Conservation (phyloP, 2,329 filamentous ascomycete genomes). For the Epichloe glyceriae region DNA sequence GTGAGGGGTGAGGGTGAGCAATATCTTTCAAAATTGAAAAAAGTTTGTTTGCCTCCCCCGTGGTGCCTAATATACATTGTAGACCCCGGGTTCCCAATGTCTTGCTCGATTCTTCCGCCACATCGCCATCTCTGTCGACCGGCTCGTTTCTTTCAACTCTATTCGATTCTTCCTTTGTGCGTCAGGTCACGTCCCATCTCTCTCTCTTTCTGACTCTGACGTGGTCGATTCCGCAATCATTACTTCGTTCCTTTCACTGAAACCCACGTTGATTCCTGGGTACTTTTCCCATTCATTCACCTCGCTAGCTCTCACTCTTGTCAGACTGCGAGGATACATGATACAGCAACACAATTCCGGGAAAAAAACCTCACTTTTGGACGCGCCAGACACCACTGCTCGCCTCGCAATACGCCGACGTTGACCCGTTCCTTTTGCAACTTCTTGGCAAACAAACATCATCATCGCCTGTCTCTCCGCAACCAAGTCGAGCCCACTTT, state of each 20-base stretch:
- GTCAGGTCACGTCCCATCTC: conserved; percentile 9
- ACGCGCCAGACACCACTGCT: background rate
- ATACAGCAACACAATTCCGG: background rate
- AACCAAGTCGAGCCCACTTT: background rate
- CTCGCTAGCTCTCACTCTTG: background rate
- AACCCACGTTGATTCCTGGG: conserved; percentile 6
- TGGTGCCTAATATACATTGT: no score
- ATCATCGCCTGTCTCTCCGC: background rate
- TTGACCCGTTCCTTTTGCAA: conserved; percentile 17
- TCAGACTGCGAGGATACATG: background rate
- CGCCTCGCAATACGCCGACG: conserved; percentile 10
- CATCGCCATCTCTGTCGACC: background rate
- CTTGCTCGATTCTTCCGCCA: background rate
- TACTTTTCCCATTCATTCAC: background rate
- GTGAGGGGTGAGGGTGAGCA: background rate
- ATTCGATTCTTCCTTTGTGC: conserved; percentile 13
- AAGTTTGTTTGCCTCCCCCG: background rate
- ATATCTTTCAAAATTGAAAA: background rate
- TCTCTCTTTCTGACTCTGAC: conserved; percentile 7
- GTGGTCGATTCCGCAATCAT: background rate
- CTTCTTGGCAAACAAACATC: conserved; percentile 4
- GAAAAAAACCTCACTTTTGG: background rate
- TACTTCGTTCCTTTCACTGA: conserved; percentile 5
- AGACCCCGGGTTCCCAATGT: background rate
- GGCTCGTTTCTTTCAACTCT: conserved; percentile 7